A percentile compares a stretch with the other conserved stretches of the same genome.
Evolutionary conservation across 768 basidiomycete genomes (phyloP).

Genomic region (Austroboletus eburneus): DNA sequence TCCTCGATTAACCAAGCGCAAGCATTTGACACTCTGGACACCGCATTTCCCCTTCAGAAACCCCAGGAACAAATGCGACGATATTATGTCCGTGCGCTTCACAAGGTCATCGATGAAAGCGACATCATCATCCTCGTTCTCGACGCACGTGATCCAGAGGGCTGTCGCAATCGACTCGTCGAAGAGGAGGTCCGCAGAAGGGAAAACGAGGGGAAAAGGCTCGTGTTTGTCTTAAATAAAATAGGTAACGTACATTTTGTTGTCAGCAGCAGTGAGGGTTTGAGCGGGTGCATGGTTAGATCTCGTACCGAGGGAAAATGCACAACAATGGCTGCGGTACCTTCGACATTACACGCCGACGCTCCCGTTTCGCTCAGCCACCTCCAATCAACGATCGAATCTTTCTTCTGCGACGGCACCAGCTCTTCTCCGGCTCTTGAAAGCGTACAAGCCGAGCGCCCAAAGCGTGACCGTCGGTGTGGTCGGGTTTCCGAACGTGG

Average conservation of each 20-base stretch:
- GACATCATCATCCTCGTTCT: conserved; percentile 88
- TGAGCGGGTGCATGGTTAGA: conserved; percentile 43
- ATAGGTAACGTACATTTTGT: conserved; percentile 52
- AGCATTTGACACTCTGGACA: conserved; percentile 28
- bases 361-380: conserved; percentile 81
- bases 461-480: conserved; percentile 83
- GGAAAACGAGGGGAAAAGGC: conserved; percentile 84
- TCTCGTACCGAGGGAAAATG: conserved; percentile 83
- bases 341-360: conserved; percentile 92
- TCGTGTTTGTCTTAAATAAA: conserved; percentile 96
- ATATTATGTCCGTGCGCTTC: conserved; percentile 73
- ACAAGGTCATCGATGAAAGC: conserved; percentile 90
- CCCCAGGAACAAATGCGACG: conserved; percentile 68
- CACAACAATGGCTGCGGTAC: conserved; percentile 85
- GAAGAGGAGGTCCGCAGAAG: conserved; percentile 90
- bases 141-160: conserved; percentile 94
- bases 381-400: conserved; percentile 74
- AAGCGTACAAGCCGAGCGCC: conserved; percentile 70
- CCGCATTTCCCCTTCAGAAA: conserved; percentile 31
- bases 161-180: conserved; percentile 85
- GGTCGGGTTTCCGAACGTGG: conserved; percentile 96
- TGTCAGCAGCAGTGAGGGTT: no score
- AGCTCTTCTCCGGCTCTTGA: conserved; percentile 73
- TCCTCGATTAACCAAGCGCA: conserved; percentile 24
- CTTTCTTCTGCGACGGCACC: conserved; percentile 77